Percentiles rank a stretch among this genome's conserved stretches.
These are phyloP conservation scores for Rhodosporidiobolus odoratus DNA, from an alignment of 768 basidiomycete species.

Conservation along the genomic window DNA sequence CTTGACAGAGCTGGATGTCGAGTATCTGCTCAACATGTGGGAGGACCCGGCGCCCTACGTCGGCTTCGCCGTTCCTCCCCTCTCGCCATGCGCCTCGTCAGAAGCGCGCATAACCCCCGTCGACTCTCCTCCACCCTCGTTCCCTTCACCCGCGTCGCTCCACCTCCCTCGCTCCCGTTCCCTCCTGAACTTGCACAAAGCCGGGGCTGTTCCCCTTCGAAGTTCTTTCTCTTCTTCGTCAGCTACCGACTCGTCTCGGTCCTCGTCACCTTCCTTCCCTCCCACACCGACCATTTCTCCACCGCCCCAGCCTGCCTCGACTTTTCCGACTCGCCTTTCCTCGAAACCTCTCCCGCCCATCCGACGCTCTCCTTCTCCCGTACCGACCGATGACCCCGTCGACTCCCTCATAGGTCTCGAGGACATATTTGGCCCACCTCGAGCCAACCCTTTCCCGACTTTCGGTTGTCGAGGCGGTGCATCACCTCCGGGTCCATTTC, in stretches of 20 bases:
- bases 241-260: neutral
- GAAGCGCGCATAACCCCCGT: too few relatives aligned
- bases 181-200: neutral
- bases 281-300: neutral
- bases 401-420: constrained; percentile 5
- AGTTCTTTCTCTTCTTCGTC: neutral
- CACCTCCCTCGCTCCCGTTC: neutral
- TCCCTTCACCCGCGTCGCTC: neutral
- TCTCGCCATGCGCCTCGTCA: too few relatives aligned
- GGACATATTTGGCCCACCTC: constrained; percentile 13
- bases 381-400: neutral
- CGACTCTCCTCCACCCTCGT: neutral
- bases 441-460: constrained; percentile 9
- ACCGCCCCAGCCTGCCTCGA: neutral
- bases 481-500: neutral
- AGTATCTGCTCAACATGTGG: constrained; percentile 15
- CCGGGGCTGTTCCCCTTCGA: neutral
- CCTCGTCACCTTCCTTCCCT: neutral
- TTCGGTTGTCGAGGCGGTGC: neutral
- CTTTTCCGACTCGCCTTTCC: neutral
- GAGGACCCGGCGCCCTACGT: neutral
- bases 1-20: constrained; percentile 19
- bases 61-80: neutral
- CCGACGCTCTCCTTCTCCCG: neutral
- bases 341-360: neutral